Conservation (phyloP, 768 basidiomycete species). For the Kwoniella shandongensis region DNA sequence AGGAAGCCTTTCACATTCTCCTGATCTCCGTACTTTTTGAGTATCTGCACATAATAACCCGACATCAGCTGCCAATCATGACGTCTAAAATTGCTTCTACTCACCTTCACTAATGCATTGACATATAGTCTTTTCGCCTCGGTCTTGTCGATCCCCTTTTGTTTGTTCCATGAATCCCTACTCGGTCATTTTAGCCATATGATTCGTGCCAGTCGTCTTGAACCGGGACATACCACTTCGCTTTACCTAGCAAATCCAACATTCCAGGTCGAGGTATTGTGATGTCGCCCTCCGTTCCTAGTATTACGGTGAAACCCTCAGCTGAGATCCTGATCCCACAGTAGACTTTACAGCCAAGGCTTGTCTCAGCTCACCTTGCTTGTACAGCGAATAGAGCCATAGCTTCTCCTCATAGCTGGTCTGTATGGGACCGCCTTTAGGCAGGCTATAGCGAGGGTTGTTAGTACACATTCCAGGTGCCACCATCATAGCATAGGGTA, state of each 20-base stretch:
- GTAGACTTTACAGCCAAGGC: not conserved
- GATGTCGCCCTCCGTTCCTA: conserved; percentile 90
- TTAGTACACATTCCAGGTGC: not conserved
- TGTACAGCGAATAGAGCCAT: conserved; percentile 91
- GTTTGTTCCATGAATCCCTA: conserved; percentile 72
- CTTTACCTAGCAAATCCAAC: conserved; percentile 85
- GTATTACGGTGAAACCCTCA: not conserved
- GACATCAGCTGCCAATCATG: not conserved
- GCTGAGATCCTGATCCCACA: no score
- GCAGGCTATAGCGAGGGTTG: conserved; percentile 58
- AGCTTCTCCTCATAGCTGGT: conserved; percentile 94
- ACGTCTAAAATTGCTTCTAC: conserved; percentile 23
- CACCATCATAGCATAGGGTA: not conserved
- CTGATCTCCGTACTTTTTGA: conserved; percentile 28
- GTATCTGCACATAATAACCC: conserved; percentile 21
- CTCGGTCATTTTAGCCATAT: not conserved
- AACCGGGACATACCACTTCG: conserved; percentile 79
- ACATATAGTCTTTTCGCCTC: conserved; percentile 91
- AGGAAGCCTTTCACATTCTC: conserved; percentile 17
- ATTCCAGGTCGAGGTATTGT: conserved; percentile 74
- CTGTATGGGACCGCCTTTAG: conserved; percentile 92
- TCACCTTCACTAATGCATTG: conserved; percentile 77
- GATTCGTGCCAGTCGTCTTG: not conserved
- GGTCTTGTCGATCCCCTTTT: conserved; percentile 71
- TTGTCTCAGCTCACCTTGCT: conserved; percentile 67